Evolutionary conservation across 2,329 filamentous ascomycete genomes (phyloP).

Genomic region (Aspergillus flavus): DNA sequence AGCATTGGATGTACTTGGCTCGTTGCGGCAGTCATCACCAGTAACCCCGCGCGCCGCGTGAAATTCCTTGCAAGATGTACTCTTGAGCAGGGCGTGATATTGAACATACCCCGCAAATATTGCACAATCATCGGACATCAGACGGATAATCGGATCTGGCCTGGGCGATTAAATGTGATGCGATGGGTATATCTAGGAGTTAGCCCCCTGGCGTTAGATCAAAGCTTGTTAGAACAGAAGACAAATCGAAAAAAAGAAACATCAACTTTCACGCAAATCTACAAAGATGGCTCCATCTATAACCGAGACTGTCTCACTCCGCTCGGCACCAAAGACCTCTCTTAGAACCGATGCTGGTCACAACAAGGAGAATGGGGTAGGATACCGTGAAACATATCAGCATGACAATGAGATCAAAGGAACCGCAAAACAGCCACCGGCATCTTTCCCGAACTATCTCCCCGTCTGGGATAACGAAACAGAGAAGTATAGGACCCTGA

Average conservation of each 20-base stretch:
- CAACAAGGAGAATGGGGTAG: constrained; percentile 42
- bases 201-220: background rate
- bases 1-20: background rate
- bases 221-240: background rate
- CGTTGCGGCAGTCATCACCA: background rate
- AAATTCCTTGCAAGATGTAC: background rate
- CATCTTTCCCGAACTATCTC: constrained; percentile 72
- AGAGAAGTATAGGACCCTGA: constrained; percentile 27
- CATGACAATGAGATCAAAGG: constrained; percentile 58
- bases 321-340: constrained; percentile 24
- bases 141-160: constrained; percentile 19
- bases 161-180: constrained; percentile 17
- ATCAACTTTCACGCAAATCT: background rate
- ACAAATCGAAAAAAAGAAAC: background rate
- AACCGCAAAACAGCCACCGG: constrained; percentile 55
- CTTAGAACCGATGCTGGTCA: constrained; percentile 35
- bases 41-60: constrained; percentile 11
- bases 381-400: constrained; percentile 37
- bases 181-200: constrained; percentile 12
- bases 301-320: constrained; percentile 33
- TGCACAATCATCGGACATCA: constrained; percentile 20
- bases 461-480: constrained; percentile 68
- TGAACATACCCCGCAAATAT: constrained; percentile 27
- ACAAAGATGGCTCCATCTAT: constrained; percentile 39
- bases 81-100: constrained; percentile 1